Evolutionary conservation across 2,329 filamentous ascomycete species (phyloP), one percentile per base, ranked within the genome.

Genomic region (Aspergillus sp.): DNA sequence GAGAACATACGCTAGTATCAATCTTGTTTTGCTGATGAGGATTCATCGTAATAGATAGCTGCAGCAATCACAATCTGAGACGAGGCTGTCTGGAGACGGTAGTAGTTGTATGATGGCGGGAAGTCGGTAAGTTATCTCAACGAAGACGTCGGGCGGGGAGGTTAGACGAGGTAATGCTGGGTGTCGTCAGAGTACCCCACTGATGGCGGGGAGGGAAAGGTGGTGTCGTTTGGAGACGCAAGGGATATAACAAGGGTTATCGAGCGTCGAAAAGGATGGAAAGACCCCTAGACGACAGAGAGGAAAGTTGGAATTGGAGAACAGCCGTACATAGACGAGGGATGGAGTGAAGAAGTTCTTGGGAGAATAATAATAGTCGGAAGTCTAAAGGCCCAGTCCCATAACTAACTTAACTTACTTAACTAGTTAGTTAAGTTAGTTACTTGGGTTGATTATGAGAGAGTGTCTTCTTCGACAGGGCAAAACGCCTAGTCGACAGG

Each of bases 21-120:
- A 98, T 85, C 84, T 99, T 98, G 84, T 97, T 97, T 85, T 96
- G 93, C 84, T 97, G 91, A 77, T 93, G 91, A 68, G 93, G 93
- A 77, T 97, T 97, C 91, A 98, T 96, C 65, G 68, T 82, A 77
- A 60, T 51, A n/a, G 44, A 51, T 44, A 17, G 17, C 9, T 39
- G 15, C n/a, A 31, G 52, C 40, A 47, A 51, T 52, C 33, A 40
- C 46, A 48, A 52, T 55, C 52, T 21, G 43, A 51, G 54, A 39
- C 12, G 27, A 31, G n/a, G 43, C 33, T 44, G 33, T 23, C 23
- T 33, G 24, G 33, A 48, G 49, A 35, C 15, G 19, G 47, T 33
- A 40, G 45, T 31, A 53, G n/a, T 11, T 41, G 21, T 27, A 35
- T 17, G 14, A 45, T 39, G 24, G 39, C 12, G 45, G 24, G 41